Evolutionary conservation across 2,329 filamentous ascomycete species (phyloP).

Genomic region (Diplodia scrobiculata): DNA sequence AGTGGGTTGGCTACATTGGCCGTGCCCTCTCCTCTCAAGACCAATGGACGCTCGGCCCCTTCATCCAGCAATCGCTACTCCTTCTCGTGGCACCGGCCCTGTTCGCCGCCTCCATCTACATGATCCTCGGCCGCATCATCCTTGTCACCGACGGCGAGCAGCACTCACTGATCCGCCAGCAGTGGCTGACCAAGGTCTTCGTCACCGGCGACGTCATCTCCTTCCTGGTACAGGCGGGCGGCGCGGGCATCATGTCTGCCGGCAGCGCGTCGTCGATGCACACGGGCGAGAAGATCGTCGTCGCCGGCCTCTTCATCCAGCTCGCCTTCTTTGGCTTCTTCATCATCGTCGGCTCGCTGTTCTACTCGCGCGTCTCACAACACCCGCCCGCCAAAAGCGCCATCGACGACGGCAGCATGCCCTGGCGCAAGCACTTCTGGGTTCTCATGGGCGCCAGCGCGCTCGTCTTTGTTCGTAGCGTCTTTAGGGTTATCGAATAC

Average conservation of each 20-base stretch:
- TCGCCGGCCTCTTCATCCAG: slow-evolving; percentile 41
- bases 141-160: slow-evolving; percentile 41
- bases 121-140: slow-evolving; percentile 49
- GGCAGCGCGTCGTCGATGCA: not conserved
- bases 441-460: slow-evolving; percentile 49
- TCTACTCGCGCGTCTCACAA: slow-evolving; percentile 32
- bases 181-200: slow-evolving; percentile 48
- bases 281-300: slow-evolving; percentile 10
- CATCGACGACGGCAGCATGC: slow-evolving; percentile 29
- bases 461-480: slow-evolving; percentile 53
- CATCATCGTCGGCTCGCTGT: slow-evolving; percentile 38
- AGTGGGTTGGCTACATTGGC: slow-evolving; percentile 55
- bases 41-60: slow-evolving; percentile 41
- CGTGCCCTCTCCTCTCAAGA: slow-evolving; percentile 47
- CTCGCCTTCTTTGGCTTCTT: slow-evolving; percentile 41
- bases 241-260: slow-evolving; percentile 19
- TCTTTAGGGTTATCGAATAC: slow-evolving; percentile 57
- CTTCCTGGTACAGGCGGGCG: slow-evolving; percentile 45
- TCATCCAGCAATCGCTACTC: slow-evolving; percentile 50
- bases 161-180: slow-evolving; percentile 41
- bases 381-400: not conserved
- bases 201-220: slow-evolving; percentile 49
- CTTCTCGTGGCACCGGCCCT: slow-evolving; percentile 52
- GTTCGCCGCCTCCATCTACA: slow-evolving; percentile 52
- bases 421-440: slow-evolving; percentile 44